Evolutionary conservation across 2,329 filamentous ascomycete species (phyloP).

Genomic region (Cytospora paraplurivora): DNA sequence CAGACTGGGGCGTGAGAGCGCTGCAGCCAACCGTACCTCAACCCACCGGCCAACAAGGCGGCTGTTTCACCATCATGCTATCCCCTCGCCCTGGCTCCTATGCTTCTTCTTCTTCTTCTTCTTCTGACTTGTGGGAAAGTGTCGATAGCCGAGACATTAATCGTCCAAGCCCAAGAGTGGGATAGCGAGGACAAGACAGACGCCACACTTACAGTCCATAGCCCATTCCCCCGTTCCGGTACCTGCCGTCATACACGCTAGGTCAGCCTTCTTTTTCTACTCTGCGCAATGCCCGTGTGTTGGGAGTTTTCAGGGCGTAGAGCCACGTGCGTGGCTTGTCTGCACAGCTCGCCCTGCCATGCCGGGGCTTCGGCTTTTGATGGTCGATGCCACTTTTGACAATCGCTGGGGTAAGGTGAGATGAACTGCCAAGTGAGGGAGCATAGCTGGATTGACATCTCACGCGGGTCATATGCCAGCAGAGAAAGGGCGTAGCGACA

Average conservation of each 20-base stretch:
- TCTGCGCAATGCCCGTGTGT: background rate
- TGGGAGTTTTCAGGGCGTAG: background rate
- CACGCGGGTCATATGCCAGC: background rate
- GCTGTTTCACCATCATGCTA: background rate
- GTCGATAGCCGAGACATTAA: background rate
- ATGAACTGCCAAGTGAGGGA: background rate
- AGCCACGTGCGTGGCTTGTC: slow-evolving; percentile 20
- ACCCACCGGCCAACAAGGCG: background rate
- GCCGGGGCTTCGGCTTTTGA: background rate
- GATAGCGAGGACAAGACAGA: slow-evolving; percentile 24
- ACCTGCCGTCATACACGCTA: slow-evolving; percentile 36
- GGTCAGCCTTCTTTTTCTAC: slow-evolving; percentile 27
- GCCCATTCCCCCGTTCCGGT: slow-evolving; percentile 56
- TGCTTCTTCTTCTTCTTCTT: background rate
- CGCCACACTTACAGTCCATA: slow-evolving; percentile 47
- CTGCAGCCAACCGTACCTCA: background rate
- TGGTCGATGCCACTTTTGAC: background rate
- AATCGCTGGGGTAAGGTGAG: background rate
- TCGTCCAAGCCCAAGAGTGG: slow-evolving; percentile 20
- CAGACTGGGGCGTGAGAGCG: background rate
- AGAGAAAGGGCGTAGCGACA: background rate
- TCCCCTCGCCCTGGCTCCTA: background rate
- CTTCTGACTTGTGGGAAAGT: background rate
- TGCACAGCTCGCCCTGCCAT: slow-evolving; percentile 22
- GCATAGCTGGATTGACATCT: background rate